Evolutionary conservation across 1,139 yeast genomes (phyloP), one percentile per base, ranked within the genome.

Genomic region (Debaryomyces fabryi): DNA sequence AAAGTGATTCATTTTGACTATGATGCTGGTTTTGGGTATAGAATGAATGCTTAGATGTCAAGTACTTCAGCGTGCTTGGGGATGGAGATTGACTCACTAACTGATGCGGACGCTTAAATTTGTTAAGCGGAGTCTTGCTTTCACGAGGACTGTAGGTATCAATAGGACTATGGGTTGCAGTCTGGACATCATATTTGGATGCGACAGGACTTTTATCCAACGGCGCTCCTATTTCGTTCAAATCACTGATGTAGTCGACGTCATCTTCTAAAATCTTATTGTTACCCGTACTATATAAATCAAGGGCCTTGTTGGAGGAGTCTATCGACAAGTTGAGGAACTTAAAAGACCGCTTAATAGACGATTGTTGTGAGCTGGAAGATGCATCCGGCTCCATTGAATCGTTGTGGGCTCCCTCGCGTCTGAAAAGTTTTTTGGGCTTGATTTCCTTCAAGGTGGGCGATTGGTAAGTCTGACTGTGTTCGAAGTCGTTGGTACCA

Each of bases 41-140:
- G 34, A 42, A 44, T 36, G 39, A 32, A n/a, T 47, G 44, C 41
- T 52, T 48, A 38, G 48, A 38, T 12, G 49, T 42, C 9, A 42
- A 40, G 16, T 42, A 27, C 46, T 58, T 57, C 38, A 49, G 54
- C 9, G 71, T 59, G n/a, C 70, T 61, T 3, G 79, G 79, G 6
- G 79, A 73, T 2, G 80, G 79, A 9, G 76, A 70, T 54, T 74
- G 79, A 52, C 77, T 71, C 16, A 75, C 74, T 44, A 76, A 62
- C 51, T 73, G 71, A 51, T 78, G 81, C 1, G 81, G 78, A 37
- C 81, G 65, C 52, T 78, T 78, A 54, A 72, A 76, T 52, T 74
- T 75, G 52, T 75, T 75, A 49, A 53, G 51, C 42, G 62, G 57
- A 41, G 57, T 49, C 13, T 39, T 40, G 9, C 35, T 42, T 3